phyloP scores from a whole-genome alignment of 1,139 yeast species.

The Pichia sp. region DNA sequence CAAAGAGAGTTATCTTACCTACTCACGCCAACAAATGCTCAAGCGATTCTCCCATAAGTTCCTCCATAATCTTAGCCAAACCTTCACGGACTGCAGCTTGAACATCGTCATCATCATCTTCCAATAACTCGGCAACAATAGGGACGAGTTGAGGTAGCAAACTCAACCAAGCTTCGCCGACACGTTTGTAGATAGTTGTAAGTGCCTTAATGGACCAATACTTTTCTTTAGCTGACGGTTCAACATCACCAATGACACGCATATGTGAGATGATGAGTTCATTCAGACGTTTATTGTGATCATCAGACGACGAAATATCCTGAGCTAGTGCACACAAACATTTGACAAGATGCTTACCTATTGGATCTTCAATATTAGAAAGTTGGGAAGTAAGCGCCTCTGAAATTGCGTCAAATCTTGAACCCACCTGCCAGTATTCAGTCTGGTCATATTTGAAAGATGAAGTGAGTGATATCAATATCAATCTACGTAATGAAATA shows the following conservation, averaged over 20 bases:
- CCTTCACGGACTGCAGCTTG: slow-evolving; percentile 89
- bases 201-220: slow-evolving; percentile 80
- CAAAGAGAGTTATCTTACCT: not conserved
- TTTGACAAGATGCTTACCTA: slow-evolving; percentile 76
- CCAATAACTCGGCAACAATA: slow-evolving; percentile 87
- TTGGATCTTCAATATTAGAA: slow-evolving; percentile 57
- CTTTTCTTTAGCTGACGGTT: slow-evolving; percentile 48
- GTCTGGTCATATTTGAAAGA: slow-evolving; percentile 87
- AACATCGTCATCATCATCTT: slow-evolving; percentile 91
- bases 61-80: slow-evolving; percentile 87
- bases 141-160: slow-evolving; percentile 94
- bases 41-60: slow-evolving; percentile 89
- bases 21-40: slow-evolving; percentile 37
- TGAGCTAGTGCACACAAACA: slow-evolving; percentile 72
- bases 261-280: slow-evolving; percentile 51
- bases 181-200: slow-evolving; percentile 78
- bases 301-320: slow-evolving; percentile 70
- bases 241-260: slow-evolving; percentile 42
- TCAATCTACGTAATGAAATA: slow-evolving; percentile 61
- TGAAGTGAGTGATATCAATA: slow-evolving; percentile 66
- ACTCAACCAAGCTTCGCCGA: slow-evolving; percentile 92
- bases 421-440: slow-evolving; percentile 89
- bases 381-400: slow-evolving; percentile 64
- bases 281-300: slow-evolving; percentile 69
- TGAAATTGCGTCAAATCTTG: slow-evolving; percentile 72